Base-by-base conservation (phyloP, 352 stramenopile genomes). In the Aphanomyces invadans region DNA sequence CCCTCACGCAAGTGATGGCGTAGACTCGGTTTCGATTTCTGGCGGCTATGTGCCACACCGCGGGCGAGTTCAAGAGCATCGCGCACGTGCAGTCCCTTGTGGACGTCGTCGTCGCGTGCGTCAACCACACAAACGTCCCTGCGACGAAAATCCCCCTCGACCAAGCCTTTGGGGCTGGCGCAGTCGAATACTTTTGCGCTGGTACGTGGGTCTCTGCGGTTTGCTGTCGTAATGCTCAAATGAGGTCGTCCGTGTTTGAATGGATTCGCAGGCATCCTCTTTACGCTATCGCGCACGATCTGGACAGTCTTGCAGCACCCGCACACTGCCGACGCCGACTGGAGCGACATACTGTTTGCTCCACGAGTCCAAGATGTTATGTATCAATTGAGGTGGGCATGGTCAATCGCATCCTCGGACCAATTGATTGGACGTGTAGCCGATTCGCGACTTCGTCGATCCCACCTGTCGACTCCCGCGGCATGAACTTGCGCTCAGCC, bases 31-130 rank as follows among this genome's bases (percentile, higher is more conserved):
- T 67, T 31, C 75, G 81, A 0, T 90, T 90, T 48, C 53, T 92
- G 9, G 74, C 80, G 2, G 82, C 81, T 0, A 87, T 92, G 28
- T 86, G 72, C 31, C 71, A 79, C 12, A 82, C 89, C 25, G 76
- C 82, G 11, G 83, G 74, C 21, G 82, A 90, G 56, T 64, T 90
- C 10, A 78, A 87, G 75, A 71, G 86, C 21, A 44, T 66, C 17
- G 52, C 57, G 15, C 88, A 92, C 46, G 84, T 90, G 26, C 76
- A 88, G 7, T 59, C 78, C 0, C 72, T 90, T 33, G 76, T 90
- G 19, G 31, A 54, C 21, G 72, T 92, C 1, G 73, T 80, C 0
- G 62, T 88, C 0, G 68, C 78, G 1, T 88, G 77, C 10, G 65
- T 92, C 23, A 61, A 39, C 45, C 12, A 61, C 11, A 21, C 36